A percentile compares a stretch with the other conserved stretches of the same genome.
These are phyloP conservation scores for Salvia sclarea DNA, from an alignment of 305 asterid genomes.

Conservation along the genomic window DNA sequence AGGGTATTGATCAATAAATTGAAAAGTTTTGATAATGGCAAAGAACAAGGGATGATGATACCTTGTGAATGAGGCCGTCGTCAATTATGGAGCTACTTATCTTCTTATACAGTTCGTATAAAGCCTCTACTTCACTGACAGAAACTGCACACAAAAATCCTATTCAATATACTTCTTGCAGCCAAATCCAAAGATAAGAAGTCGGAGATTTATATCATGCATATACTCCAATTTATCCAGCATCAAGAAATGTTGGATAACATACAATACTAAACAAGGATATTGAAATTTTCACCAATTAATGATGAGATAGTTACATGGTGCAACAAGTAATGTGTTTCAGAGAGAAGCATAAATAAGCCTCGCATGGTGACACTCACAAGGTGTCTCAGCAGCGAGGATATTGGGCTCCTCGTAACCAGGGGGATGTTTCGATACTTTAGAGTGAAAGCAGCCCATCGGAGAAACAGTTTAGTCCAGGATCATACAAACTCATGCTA, in stretches of 20 bases:
- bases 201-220: not conserved
- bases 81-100: slow-evolving; percentile 72
- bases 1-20: not conserved
- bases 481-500: slow-evolving; percentile 34
- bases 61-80: slow-evolving; percentile 94
- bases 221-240: not conserved
- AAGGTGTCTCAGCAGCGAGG: slow-evolving; percentile 86
- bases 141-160: slow-evolving; percentile 52
- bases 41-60: slow-evolving; percentile 17
- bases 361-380: slow-evolving; percentile 51
- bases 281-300: not conserved
- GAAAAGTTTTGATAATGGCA: not conserved
- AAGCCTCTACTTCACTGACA: slow-evolving; percentile 82
- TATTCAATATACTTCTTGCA: not conserved
- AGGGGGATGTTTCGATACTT: slow-evolving; percentile 41
- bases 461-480: slow-evolving; percentile 26
- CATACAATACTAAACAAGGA: not conserved
- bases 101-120: slow-evolving; percentile 67
- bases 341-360: not conserved
- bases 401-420: slow-evolving; percentile 82
- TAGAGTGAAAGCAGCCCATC: slow-evolving; percentile 84
- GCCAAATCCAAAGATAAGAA: not conserved
- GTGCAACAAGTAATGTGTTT: not conserved
- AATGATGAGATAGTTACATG: not conserved
- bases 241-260: not conserved